These are phyloP conservation scores for Plasmodium vinckei DNA, from an alignment of 169 alveolate species.

Conservation along the genomic window DNA sequence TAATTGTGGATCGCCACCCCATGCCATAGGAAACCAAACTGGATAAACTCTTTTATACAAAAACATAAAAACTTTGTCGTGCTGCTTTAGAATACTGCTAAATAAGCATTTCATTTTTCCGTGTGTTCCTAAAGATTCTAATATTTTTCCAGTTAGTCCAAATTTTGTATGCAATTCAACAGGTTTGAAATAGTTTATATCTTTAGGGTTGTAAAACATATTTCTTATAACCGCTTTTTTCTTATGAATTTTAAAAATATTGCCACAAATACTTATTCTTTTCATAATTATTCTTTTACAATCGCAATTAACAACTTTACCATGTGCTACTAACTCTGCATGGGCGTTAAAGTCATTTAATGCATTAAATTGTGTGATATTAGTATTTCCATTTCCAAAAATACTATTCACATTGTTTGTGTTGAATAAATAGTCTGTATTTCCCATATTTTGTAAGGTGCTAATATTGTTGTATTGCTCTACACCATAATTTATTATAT, in stretches of 20 bases:
- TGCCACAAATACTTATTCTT: conserved; percentile 97
- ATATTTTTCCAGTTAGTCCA: conserved; percentile 98
- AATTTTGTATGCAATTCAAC: conserved; percentile 97
- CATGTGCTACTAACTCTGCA: conserved; percentile 85
- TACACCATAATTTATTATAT: not conserved
- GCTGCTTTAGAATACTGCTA: conserved; percentile 94
- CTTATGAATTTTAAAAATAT: conserved; percentile 95
- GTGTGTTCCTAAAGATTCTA: conserved; percentile 99
- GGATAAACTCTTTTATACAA: conserved; percentile 96
- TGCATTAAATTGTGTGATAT: not conserved
- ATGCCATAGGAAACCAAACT: conserved; percentile 87
- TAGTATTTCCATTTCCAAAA: not conserved
- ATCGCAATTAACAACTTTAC: conserved; percentile 92
- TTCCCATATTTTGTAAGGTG: not conserved
- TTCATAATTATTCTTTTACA: conserved; percentile 96
- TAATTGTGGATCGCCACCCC: conserved; percentile 79
- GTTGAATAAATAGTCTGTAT: not conserved
- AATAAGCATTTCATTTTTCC: conserved; percentile 99
- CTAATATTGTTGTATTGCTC: conserved; percentile 1
- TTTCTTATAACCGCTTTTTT: conserved; percentile 96
- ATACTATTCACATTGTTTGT: not conserved
- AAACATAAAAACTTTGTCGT: conserved; percentile 95
- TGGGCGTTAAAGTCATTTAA: not conserved
- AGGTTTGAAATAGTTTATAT: conserved; percentile 97
- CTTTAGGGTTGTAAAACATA: conserved; percentile 98